Evolutionary conservation across 306 rosid species (phyloP).

Genomic region (Luffa acutangula): DNA sequence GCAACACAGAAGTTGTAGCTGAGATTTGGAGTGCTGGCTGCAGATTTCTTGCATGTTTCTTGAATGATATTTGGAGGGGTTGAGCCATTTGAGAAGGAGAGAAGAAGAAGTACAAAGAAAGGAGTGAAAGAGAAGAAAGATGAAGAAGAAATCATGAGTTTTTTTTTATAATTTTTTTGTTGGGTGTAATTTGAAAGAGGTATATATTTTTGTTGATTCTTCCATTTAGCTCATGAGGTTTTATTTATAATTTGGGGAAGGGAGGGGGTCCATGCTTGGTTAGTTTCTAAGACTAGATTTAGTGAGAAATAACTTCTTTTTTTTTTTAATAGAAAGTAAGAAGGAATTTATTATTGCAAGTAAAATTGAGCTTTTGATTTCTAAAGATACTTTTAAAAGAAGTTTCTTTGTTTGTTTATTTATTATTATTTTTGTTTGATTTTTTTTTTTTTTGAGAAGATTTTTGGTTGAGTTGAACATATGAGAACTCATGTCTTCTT

Average conservation of each 20-base stretch:
- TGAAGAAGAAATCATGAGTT: slow-evolving; percentile 6
- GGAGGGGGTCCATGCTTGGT: neutral
- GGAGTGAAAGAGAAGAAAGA: slow-evolving; percentile 7
- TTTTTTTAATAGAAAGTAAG: neutral
- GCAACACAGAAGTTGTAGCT: slow-evolving; percentile 46
- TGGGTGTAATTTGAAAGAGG: neutral
- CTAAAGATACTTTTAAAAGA: too few species aligned
- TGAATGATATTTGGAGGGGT: slow-evolving; percentile 24
- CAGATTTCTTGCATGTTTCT: slow-evolving; percentile 46
- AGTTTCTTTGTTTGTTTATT: too few species aligned
- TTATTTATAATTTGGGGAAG: neutral
- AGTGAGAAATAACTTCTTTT: neutral
- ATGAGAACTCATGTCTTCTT: too few species aligned
- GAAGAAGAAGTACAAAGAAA: slow-evolving; percentile 12
- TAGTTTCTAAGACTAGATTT: slow-evolving; percentile 5
- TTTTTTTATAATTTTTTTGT: neutral
- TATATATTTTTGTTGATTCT: neutral
- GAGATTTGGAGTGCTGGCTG: slow-evolving; percentile 43
- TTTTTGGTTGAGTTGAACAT: too few species aligned
- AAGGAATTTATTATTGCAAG: neutral
- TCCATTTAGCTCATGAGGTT: neutral
- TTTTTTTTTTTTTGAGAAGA: too few species aligned
- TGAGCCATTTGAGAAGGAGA: neutral
- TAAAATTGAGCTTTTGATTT: neutral
- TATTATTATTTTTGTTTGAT: too few species aligned